These are phyloP conservation scores for Colletotrichum aenigma DNA, from an alignment of 2,329 filamentous ascomycete species.

Conservation along the genomic window DNA sequence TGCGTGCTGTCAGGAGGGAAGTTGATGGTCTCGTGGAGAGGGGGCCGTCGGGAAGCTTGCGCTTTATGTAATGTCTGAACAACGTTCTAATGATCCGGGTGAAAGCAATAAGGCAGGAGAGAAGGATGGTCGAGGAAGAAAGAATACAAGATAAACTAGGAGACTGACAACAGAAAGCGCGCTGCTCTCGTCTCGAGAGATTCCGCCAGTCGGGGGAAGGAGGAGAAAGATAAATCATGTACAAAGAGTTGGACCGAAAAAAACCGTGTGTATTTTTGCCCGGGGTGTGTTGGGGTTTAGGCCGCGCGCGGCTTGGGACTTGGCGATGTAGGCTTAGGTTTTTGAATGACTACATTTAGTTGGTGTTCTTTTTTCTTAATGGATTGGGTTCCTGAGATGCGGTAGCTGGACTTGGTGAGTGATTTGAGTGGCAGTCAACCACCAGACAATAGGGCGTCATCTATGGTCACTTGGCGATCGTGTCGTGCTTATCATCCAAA, in stretches of 20 bases:
- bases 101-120: background rate
- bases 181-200: background rate
- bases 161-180: background rate
- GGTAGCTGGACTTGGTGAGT: background rate
- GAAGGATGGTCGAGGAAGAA: background rate
- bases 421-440: background rate
- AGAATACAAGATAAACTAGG: background rate
- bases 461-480: too few relatives aligned
- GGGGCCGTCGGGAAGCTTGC: conserved; percentile 44
- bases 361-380: background rate
- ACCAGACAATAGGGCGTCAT: too few relatives aligned
- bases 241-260: conserved; percentile 13
- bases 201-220: background rate
- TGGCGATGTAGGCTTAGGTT: conserved; percentile 18
- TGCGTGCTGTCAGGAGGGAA: conserved; percentile 47
- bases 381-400: background rate
- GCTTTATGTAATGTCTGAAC: conserved; percentile 44
- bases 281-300: conserved; percentile 5
- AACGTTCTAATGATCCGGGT: background rate
- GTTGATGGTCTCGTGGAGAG: conserved; percentile 49
- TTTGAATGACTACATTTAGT: conserved; percentile 13
- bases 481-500: too few relatives aligned
- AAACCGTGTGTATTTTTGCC: conserved; percentile 3
- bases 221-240: background rate
- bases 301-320: conserved; percentile 15